Conservation (phyloP, 257 asterid species). For the Thymus mandschuricus region DNA sequence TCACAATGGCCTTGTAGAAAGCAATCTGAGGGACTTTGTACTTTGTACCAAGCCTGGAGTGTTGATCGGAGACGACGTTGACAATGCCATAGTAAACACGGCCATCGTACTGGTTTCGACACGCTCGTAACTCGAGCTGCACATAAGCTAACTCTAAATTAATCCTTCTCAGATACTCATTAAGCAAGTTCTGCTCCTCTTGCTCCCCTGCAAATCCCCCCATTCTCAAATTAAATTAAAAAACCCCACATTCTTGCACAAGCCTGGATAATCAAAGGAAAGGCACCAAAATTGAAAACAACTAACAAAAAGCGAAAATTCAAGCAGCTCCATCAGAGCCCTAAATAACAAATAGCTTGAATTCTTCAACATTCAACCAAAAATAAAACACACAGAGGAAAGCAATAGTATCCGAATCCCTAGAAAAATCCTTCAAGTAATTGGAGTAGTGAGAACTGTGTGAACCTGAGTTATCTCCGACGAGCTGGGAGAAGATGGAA, state of each 20-base stretch:
- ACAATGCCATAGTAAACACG: slow-evolving; percentile 77
- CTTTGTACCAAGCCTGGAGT: slow-evolving; percentile 90
- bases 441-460: too few species aligned
- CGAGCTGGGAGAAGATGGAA: slow-evolving; percentile 54
- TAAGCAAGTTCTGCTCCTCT: slow-evolving; percentile 47
- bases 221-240: too few species aligned
- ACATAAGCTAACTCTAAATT: slow-evolving; percentile 63
- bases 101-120: slow-evolving; percentile 27
- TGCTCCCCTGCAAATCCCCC: too few species aligned
- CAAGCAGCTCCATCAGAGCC: not conserved
- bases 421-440: not conserved
- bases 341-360: not conserved
- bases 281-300: too few species aligned
- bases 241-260: too few species aligned
- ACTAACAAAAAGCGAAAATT: too few species aligned
- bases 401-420: not conserved
- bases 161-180: slow-evolving; percentile 65
- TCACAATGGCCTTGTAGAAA: slow-evolving; percentile 85
- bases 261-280: too few species aligned
- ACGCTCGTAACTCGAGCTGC: slow-evolving; percentile 86
- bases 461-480: slow-evolving; percentile 59
- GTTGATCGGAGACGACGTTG: slow-evolving; percentile 76
- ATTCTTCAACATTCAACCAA: too few species aligned
- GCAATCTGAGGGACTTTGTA: slow-evolving; percentile 89
- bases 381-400: too few species aligned